Evolutionary conservation across 345 rosid genomes (phyloP).

Genomic region (Linum usitatissimum): DNA sequence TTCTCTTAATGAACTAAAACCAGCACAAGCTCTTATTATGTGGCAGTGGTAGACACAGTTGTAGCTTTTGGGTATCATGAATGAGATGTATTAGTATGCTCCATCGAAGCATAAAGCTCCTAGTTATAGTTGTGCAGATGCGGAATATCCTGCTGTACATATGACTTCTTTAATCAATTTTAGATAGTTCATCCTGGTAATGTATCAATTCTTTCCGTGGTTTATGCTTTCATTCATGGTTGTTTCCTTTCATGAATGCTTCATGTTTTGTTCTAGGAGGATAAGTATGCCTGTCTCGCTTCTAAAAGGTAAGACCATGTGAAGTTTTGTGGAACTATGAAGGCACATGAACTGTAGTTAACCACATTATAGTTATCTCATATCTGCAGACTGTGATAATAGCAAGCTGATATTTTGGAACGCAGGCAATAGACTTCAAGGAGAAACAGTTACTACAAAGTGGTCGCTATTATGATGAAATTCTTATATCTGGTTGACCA

Average conservation of each 20-base stretch:
- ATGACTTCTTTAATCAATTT: too few relatives aligned
- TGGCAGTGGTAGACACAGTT: not conserved
- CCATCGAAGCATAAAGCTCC: not conserved
- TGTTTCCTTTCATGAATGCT: not conserved
- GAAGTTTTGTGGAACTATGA: not conserved
- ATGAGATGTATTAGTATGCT: not conserved
- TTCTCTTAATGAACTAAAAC: not conserved
- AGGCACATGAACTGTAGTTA: not conserved
- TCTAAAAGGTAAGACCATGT: not conserved
- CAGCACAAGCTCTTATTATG: slow-evolving; percentile 1
- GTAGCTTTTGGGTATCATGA: not conserved
- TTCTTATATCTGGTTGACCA: too few relatives aligned
- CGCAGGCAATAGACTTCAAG: not conserved
- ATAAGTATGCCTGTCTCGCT: not conserved
- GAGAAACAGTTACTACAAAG: not conserved
- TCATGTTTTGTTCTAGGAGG: too few relatives aligned
- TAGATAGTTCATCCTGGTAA: not conserved
- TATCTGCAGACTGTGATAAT: not conserved
- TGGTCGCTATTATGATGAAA: not conserved
- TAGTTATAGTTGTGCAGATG: not conserved
- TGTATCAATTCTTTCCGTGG: not conserved
- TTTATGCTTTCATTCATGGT: not conserved
- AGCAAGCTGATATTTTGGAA: not conserved
- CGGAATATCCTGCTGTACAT: not conserved
- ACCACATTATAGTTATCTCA: not conserved